Evolutionary conservation across 108 stramenopile genomes (phyloP).

Genomic region (Nitzschia sp.): DNA sequence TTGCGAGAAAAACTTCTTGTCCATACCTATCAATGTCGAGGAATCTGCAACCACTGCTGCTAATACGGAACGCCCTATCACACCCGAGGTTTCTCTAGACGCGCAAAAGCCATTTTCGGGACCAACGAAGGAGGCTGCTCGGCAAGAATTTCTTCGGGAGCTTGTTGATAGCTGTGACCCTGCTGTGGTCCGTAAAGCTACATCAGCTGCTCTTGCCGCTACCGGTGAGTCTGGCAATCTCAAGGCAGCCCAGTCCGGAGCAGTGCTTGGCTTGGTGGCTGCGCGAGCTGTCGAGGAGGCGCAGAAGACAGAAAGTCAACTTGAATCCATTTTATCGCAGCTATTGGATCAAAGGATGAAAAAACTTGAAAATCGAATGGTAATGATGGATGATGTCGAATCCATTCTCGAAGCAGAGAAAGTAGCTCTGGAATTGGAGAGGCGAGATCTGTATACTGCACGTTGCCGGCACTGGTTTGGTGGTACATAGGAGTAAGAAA

Average conservation of each 20-base stretch:
- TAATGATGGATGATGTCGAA: conserved; percentile 83
- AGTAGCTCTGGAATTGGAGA: conserved; percentile 82
- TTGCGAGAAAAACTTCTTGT: conserved; percentile 67
- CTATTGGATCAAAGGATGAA: conserved; percentile 76
- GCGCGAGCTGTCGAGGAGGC: conserved; percentile 56
- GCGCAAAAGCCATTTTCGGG: conserved; percentile 8
- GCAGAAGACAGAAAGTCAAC: conserved; percentile 46
- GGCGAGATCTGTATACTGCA: conserved; percentile 86
- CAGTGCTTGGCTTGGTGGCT: conserved; percentile 49
- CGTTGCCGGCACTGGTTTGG: conserved; percentile 86
- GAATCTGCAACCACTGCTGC: conserved; percentile 1
- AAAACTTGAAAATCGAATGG: conserved; percentile 80
- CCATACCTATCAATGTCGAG: conserved; percentile 28
- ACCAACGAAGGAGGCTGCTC: conserved; percentile 9
- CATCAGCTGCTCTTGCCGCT: conserved; percentile 58
- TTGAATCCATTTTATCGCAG: conserved; percentile 58
- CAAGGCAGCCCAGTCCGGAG: conserved; percentile 53
- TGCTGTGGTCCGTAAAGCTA: conserved; percentile 42
- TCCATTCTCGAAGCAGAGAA: conserved; percentile 85
- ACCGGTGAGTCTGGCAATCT: not conserved
- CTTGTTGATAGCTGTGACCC: conserved; percentile 55
- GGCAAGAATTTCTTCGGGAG: conserved; percentile 27
- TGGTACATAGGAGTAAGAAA: too few relatives aligned
- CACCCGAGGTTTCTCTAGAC: conserved; percentile 16
- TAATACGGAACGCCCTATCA: conserved; percentile 18